Percentiles rank a stretch among this genome's conserved stretches.
Conservation (phyloP, 1,139 yeast species). For the Saccharomyces hybrid region DNA sequence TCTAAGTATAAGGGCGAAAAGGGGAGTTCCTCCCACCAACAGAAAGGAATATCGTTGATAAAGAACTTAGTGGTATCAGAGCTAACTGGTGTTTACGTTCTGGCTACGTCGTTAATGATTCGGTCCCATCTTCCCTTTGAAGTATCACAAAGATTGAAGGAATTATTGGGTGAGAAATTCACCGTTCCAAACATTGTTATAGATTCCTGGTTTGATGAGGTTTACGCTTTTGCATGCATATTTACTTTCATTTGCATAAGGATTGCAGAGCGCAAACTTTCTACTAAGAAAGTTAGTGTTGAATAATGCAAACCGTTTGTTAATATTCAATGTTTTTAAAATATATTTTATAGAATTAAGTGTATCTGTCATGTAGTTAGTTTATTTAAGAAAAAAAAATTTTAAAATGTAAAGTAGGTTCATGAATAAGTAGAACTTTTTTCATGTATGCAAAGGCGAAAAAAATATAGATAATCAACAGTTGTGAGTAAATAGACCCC, state of each 20-base stretch:
- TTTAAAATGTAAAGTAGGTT: neutral
- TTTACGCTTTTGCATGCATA: constrained; percentile 53
- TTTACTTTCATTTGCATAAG: constrained; percentile 44
- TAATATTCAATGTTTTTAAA: neutral
- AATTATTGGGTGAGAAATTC: constrained; percentile 28
- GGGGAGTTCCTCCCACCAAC: neutral
- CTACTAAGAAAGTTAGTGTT: neutral
- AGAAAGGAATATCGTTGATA: constrained; percentile 27
- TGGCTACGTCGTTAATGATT: constrained; percentile 72
- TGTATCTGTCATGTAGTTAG: neutral
- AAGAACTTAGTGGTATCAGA: constrained; percentile 54
- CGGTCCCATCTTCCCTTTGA: constrained; percentile 64
- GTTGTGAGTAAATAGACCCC: neutral
- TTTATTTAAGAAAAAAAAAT: neutral
- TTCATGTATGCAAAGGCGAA: neutral
- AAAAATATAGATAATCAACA: neutral
- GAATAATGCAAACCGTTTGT: neutral
- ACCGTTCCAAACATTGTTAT: constrained; percentile 45
- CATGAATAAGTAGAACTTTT: neutral
- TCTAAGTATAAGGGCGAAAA: constrained; percentile 2
- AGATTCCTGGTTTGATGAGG: constrained; percentile 74
- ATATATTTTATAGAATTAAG: neutral
- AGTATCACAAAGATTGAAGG: constrained; percentile 38
- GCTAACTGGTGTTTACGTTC: constrained; percentile 67
- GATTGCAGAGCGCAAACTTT: constrained; percentile 21